A percentile compares a stretch with the other conserved stretches of the same genome.
phyloP scores from a whole-genome alignment of 306 rosid genomes.

The Boehmeria nivea region DNA sequence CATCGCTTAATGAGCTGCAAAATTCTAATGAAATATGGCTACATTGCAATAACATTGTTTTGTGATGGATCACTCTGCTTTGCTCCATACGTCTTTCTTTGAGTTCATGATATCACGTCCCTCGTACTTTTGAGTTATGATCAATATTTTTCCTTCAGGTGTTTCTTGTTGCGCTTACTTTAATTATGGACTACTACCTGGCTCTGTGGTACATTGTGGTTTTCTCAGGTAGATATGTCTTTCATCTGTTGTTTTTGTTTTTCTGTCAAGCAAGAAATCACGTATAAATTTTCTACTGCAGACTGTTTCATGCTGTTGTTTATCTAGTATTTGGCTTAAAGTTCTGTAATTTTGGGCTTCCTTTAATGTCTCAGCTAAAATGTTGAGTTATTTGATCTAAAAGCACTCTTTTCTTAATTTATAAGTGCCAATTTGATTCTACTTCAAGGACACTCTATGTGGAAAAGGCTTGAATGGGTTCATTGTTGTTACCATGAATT shows the following conservation, averaged over 20 bases:
- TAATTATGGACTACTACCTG: conserved; percentile 67
- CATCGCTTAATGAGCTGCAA: no score
- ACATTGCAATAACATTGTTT: no score
- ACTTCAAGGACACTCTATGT: not conserved
- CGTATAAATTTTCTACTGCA: not conserved
- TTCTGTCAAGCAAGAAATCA: not conserved
- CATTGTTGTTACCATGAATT: not conserved
- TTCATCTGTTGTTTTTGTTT: conserved; percentile 5
- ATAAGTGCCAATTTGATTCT: no score
- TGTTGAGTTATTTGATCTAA: no score
- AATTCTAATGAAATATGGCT: no score
- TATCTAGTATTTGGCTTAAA: no score
- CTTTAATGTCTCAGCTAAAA: no score
- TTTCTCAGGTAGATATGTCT: conserved; percentile 56
- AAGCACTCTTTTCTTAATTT: no score
- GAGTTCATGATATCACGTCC: no score
- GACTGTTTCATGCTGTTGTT: not conserved
- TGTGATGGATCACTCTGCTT: no score
- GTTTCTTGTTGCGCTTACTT: conserved; percentile 62
- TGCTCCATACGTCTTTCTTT: no score
- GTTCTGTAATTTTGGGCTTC: not conserved
- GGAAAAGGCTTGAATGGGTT: not conserved
- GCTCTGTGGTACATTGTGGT: conserved; percentile 64
- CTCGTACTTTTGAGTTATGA: conserved; percentile 5
- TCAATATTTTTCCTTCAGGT: conserved; percentile 43